Base-by-base conservation (phyloP, 441 rosid species). In the Erysimum cheiri region DNA sequence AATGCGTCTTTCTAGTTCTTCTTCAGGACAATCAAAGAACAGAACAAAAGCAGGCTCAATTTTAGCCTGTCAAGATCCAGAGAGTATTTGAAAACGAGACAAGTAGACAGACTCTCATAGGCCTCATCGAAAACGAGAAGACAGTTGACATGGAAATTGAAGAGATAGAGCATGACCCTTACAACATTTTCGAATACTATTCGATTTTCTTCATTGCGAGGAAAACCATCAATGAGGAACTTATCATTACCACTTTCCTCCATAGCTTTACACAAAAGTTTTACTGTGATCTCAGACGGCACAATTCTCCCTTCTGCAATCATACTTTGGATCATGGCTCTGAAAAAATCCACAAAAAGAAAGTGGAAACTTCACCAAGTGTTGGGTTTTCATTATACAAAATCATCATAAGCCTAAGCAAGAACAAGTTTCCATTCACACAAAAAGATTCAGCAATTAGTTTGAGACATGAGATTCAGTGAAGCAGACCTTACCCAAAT, bases 221-320 rank as follows among this genome's bases (percentile, higher is more conserved):
- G 98, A 67, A 93, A 93, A 36, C 97, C 98, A 84, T 93, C 97
- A 55, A 93, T 90, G 32, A 93, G 87, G 69, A 93, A 90, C 76
- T 86, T 93, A 80, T 85, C 84, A 24, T 93, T 91, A 17, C 83
- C 92, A 71, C 67, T 80, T 76, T 86, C 93, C 61, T 74, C 78
- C 77, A 92, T 88, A 68, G 96, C 97, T 71, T 82, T 84, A 70
- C 91, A 85, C 67, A 94, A 92, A 70, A 94, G 97, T 78, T 86
- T 87, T 53, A 90, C 82, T 24, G 98, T 94, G 13, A 94, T 96
- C 84, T 87, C 96, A 12, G 98, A 91, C 8, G 98, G 96, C 47
- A 93, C 98, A 63, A 93, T 89, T 75, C 84, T 91, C 57, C 98
- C 98, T 54, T 89, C 93, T 73, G 77, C 82, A 70, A 91, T 94